Evolutionary conservation across 2,329 filamentous ascomycete species (phyloP).

Genomic region (Colletotrichum ledebouriae): DNA sequence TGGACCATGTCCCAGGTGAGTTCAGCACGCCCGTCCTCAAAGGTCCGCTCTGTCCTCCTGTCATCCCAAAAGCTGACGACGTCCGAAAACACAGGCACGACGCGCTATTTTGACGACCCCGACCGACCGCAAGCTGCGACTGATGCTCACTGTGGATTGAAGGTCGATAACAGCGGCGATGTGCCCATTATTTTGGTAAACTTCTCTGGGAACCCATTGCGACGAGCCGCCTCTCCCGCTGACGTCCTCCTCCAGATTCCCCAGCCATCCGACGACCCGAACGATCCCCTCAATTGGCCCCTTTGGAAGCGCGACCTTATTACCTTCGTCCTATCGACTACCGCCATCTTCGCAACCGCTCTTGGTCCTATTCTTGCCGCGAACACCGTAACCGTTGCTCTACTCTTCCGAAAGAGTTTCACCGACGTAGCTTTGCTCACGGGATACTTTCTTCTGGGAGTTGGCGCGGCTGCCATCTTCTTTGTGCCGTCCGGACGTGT

Average conservation of each 20-base stretch:
- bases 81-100: constrained; percentile 62
- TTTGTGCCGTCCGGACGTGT: constrained; percentile 90
- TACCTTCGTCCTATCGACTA: constrained; percentile 81
- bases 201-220: neutral
- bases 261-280: constrained; percentile 90
- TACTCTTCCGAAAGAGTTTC: constrained; percentile 75
- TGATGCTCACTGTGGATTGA: constrained; percentile 66
- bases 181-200: constrained; percentile 81
- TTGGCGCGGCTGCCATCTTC: constrained; percentile 83
- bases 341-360: constrained; percentile 85
- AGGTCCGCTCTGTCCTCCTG: constrained; percentile 26
- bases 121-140: constrained; percentile 59
- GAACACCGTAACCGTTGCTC: constrained; percentile 83
- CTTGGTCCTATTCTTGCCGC: constrained; percentile 90
- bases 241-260: constrained; percentile 62
- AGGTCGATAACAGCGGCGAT: constrained; percentile 77
- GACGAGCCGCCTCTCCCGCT: constrained; percentile 12
- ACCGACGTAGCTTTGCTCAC: constrained; percentile 86
- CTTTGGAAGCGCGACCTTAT: constrained; percentile 88
- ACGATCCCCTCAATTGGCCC: constrained; percentile 90
- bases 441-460: constrained; percentile 88
- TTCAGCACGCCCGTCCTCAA: neutral
- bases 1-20: constrained; percentile 81
- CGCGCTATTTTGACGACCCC: constrained; percentile 74
- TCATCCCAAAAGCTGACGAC: constrained; percentile 21